Percentiles rank a stretch among this genome's conserved stretches.
Conservation (phyloP, 2,329 filamentous ascomycete species). For the Colletotrichum filicis region DNA sequence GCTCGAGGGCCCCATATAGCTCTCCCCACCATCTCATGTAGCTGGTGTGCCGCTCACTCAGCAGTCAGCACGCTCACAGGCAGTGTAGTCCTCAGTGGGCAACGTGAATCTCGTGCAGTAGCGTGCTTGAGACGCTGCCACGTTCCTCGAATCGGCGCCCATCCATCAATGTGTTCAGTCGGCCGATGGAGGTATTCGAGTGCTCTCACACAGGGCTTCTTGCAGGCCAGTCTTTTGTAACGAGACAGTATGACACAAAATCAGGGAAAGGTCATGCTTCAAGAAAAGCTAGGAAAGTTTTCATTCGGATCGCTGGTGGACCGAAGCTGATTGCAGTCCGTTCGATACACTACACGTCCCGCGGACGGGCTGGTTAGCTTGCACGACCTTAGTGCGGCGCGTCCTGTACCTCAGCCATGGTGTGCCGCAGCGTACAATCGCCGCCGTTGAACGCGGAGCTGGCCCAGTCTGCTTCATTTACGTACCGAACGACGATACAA, state of each 20-base stretch:
- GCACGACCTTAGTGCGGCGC: background rate
- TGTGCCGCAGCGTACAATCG: constrained; percentile 5
- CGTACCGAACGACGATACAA: constrained; percentile 4
- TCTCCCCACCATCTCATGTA: constrained; percentile 22
- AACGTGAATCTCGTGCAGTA: background rate
- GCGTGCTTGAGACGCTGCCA: background rate
- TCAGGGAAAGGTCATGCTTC: background rate
- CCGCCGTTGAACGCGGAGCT: constrained; percentile 10
- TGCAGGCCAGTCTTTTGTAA: background rate
- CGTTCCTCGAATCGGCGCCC: background rate
- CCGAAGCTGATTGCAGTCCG: background rate
- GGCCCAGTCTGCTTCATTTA: background rate
- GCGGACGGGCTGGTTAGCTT: background rate
- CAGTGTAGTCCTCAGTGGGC: background rate
- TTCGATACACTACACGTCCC: background rate
- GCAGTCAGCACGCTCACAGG: constrained; percentile 14
- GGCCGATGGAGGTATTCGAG: background rate
- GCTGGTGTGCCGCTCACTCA: constrained; percentile 26
- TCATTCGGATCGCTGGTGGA: background rate
- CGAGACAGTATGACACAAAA: background rate
- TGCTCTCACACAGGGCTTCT: background rate
- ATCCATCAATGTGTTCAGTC: background rate
- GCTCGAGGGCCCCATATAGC: constrained; percentile 8
- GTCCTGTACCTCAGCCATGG: background rate
- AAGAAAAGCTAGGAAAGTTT: background rate